Base-by-base conservation (phyloP, 2,329 filamentous ascomycete genomes). In the Aspergillus melleus region DNA sequence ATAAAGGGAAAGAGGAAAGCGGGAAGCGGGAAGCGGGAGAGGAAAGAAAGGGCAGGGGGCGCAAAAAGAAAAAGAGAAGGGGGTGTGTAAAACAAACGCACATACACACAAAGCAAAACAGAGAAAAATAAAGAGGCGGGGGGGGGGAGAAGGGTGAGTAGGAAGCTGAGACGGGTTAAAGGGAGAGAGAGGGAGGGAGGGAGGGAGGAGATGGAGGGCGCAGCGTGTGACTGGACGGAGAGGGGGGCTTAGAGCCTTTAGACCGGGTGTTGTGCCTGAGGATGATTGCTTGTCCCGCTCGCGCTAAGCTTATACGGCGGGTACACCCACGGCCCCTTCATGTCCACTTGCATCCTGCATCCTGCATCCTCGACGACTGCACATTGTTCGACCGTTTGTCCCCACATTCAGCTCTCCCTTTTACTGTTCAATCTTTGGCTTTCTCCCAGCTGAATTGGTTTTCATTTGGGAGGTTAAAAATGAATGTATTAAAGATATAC, bases 251-350 rank as follows among this genome's bases (percentile, higher is more conserved):
- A 29, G 26, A 29, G 26, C 26, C 26, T 29, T 29, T 29, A 29
- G 26, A 29, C 26, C 26, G 26, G 26, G 26, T 56, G 55, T 50
- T 49, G 55, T 57, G 55, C 55, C 55, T 57, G 55, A 57, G 55
- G 55, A 57, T 57, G 20, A 55, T 55, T 57, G 39, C 49, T 57
- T 57, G 55, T 57, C 55, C 55, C 55, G 55, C 55, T 19, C 55
- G 39, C 55, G 44, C 44, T 47, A 47, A 24, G 44, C 44, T 47
- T 47, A 47, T 47, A 8, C 20, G 22, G 19, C 44, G 22, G 44
- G 19, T 47, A 47, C 44, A 16, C 14, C 32, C 11, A 36, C 32
- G 11, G 11, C 32, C 32, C 32, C 32, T 36, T 36, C 32, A 36
- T 29, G 26, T 24, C 24, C 26, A 29, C 8, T 9, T 29, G 26